A percentile compares a stretch with the other conserved stretches of the same genome.
These are phyloP conservation scores for Vachellia pachyceras DNA, from an alignment of 306 rosid species.

Conservation along the genomic window DNA sequence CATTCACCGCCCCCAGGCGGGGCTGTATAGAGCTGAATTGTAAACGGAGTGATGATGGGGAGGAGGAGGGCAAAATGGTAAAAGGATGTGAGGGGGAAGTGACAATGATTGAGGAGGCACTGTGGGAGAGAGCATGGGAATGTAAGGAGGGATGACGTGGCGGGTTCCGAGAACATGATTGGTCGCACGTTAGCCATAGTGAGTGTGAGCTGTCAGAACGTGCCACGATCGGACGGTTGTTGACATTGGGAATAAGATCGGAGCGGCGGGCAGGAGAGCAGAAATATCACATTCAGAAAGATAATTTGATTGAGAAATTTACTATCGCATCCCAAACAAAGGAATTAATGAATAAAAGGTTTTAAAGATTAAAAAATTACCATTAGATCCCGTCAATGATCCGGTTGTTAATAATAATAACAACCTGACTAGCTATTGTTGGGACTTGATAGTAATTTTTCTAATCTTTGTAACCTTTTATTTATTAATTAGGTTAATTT, in stretches of 20 bases:
- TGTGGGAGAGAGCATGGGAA: conserved; percentile 56
- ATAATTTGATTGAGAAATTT: no score
- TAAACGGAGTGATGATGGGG: not conserved
- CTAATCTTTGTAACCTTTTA: no score
- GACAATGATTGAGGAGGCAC: conserved; percentile 56
- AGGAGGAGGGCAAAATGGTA: conserved; percentile 49
- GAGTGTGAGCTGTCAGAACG: conserved; percentile 75
- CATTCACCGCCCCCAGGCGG: not conserved
- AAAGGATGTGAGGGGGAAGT: not conserved
- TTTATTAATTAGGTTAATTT: no score
- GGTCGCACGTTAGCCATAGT: conserved; percentile 63
- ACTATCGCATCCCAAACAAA: no score
- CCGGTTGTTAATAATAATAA: no score
- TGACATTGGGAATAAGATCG: conserved; percentile 6
- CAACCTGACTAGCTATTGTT: no score
- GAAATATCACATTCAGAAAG: not conserved
- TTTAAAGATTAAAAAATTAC: no score
- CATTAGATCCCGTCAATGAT: no score
- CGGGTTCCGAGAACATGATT: conserved; percentile 61
- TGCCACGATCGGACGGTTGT: conserved; percentile 52
- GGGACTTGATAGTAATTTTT: no score
- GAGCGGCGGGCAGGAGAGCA: conserved; percentile 36
- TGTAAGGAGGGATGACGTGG: conserved; percentile 57
- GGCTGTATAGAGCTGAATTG: no score
- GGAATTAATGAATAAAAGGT: no score